These are phyloP conservation scores for Curvularia verruculosa DNA, from an alignment of 2,329 filamentous ascomycete species.

Conservation along the genomic window DNA sequence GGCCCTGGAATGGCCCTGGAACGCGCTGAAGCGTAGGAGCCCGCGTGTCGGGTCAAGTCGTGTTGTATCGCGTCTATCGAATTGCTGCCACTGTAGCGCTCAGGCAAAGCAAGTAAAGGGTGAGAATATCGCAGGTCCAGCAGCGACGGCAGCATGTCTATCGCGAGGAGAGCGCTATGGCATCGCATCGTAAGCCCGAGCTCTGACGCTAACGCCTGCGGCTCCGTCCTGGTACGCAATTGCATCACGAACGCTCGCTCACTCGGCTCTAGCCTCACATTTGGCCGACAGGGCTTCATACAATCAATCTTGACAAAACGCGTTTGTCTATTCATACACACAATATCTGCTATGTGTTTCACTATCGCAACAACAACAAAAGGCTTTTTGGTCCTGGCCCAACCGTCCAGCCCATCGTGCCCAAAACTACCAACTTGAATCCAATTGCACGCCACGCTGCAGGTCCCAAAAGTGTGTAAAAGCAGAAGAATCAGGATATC, in stretches of 20 bases:
- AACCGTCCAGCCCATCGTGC: not conserved
- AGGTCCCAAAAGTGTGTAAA: not conserved
- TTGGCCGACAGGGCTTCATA: not conserved
- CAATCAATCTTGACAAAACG: not conserved
- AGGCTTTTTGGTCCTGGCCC: not conserved
- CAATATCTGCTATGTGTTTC: not conserved
- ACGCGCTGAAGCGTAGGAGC: not conserved
- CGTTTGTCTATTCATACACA: not conserved
- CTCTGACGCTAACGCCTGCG: conserved; percentile 6
- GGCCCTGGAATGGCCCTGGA: not conserved
- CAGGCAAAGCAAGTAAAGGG: not conserved
- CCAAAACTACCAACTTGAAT: conserved; percentile 2
- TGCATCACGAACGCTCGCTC: conserved; percentile 5
- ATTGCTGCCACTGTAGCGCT: not conserved
- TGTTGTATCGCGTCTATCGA: not conserved
- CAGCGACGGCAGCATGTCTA: conserved; percentile 6
- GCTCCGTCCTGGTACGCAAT: conserved; percentile 4
- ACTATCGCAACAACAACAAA: not conserved
- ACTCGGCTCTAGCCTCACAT: conserved; percentile 1
- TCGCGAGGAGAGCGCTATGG: conserved; percentile 6
- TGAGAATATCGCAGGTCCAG: conserved; percentile 1
- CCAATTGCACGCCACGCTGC: not conserved
- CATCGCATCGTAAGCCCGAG: conserved; percentile 10
- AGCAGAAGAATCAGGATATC: conserved; percentile 16
- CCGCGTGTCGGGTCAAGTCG: not conserved